Conservation (phyloP, 1,284 basidiomycete species). For the Ceratobasidium sp. region DNA sequence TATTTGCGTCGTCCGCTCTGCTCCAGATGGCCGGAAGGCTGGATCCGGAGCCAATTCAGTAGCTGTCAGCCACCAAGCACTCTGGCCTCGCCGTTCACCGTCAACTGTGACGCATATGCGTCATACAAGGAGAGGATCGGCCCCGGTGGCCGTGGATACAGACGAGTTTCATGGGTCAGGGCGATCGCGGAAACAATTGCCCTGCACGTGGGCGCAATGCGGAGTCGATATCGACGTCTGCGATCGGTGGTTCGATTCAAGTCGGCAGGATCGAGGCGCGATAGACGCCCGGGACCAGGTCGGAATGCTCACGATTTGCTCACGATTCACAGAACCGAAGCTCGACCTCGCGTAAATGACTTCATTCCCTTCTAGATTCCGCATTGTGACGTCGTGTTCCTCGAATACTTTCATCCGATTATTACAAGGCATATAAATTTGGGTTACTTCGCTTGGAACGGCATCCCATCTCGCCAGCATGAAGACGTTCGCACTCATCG, state of each 20-base stretch:
- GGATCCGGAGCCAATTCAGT: too few species aligned
- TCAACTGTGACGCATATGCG: background rate
- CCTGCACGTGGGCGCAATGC: background rate
- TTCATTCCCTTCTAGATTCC: background rate
- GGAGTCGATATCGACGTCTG: background rate
- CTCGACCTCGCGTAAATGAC: conserved; percentile 7
- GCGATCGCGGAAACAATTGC: background rate
- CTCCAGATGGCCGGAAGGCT: too few species aligned
- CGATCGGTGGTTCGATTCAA: background rate
- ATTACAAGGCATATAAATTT: conserved; percentile 8
- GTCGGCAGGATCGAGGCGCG: background rate
- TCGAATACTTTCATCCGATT: background rate
- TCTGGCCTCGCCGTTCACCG: background rate
- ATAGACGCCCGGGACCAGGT: background rate
- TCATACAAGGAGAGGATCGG: background rate
- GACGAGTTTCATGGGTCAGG: background rate
- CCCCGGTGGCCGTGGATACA: background rate
- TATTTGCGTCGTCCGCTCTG: too few species aligned
- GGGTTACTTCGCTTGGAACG: background rate
- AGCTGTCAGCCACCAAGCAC: background rate
- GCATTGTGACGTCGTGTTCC: conserved; percentile 12
- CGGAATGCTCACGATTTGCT: background rate
- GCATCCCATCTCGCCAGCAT: conserved; percentile 5
- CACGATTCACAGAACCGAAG: background rate
- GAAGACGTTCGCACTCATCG: conserved; percentile 28